Evolutionary conservation across 1,139 yeast species (phyloP).

Genomic region (Meyerozyma athensensis): DNA sequence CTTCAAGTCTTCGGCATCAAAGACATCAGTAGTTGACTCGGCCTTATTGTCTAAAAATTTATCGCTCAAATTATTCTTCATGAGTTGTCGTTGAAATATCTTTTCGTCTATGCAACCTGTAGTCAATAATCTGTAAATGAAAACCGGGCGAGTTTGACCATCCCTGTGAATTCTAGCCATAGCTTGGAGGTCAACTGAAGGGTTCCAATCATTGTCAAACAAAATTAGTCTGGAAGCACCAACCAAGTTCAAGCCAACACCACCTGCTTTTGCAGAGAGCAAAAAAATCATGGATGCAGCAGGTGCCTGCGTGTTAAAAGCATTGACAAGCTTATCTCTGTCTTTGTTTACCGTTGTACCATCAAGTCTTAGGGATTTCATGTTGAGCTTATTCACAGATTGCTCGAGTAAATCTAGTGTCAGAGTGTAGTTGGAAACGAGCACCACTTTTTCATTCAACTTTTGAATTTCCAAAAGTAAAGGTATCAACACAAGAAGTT

Average conservation of each 20-base stretch:
- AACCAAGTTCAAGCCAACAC: conserved; percentile 82
- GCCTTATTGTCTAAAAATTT: conserved; percentile 60
- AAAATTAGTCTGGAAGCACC: conserved; percentile 86
- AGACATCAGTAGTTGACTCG: conserved; percentile 46
- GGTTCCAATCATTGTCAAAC: conserved; percentile 94
- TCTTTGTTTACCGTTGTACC: conserved; percentile 72
- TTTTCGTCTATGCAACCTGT: conserved; percentile 94
- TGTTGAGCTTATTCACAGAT: conserved; percentile 45
- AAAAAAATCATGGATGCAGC: conserved; percentile 58
- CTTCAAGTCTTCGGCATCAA: conserved; percentile 60
- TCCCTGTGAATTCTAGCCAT: conserved; percentile 95
- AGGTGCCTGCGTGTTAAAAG: conserved; percentile 54
- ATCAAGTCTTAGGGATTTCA: conserved; percentile 65
- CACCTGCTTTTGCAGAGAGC: conserved; percentile 90
- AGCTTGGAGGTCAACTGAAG: conserved; percentile 88
- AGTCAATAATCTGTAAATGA: conserved; percentile 74
- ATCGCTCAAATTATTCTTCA: conserved; percentile 77
- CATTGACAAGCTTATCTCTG: conserved; percentile 61
- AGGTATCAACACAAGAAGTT: conserved; percentile 50
- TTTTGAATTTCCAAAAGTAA: conserved; percentile 40
- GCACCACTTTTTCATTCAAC: conserved; percentile 67
- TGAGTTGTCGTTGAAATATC: conserved; percentile 87
- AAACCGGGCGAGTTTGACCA: conserved; percentile 79
- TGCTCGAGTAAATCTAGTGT: conserved; percentile 74
- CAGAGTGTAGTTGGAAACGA: conserved; percentile 86